phyloP scores from a whole-genome alignment of 2,329 filamentous ascomycete genomes.

The Alternaria hordeiaustralica region DNA sequence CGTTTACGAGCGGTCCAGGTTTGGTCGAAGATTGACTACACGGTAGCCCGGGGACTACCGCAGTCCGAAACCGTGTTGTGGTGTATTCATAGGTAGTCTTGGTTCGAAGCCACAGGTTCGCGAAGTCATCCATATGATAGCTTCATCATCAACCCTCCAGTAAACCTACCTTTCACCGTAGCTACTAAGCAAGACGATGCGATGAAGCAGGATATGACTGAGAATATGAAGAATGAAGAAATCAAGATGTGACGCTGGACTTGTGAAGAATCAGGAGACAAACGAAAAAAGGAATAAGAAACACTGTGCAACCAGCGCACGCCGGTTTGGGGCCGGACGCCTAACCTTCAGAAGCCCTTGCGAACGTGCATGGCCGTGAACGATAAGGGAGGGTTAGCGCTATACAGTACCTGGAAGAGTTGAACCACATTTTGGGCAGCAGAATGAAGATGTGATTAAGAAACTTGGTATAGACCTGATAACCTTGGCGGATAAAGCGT shows the following conservation, averaged over 20 bases:
- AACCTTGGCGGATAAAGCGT: not conserved
- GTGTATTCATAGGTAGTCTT: not conserved
- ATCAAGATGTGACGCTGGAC: slow-evolving; percentile 3
- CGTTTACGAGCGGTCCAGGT: slow-evolving; percentile 76
- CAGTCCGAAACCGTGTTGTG: slow-evolving; percentile 12
- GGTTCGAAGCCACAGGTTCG: not conserved
- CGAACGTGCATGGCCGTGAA: slow-evolving; percentile 14
- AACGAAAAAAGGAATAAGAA: slow-evolving; percentile 16
- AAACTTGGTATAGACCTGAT: not conserved
- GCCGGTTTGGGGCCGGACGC: slow-evolving; percentile 13
- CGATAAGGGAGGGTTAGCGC: not conserved
- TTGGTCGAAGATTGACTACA: slow-evolving; percentile 75
- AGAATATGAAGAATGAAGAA: slow-evolving; percentile 17
- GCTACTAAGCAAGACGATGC: slow-evolving; percentile 15
- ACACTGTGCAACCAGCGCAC: slow-evolving; percentile 15
- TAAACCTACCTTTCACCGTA: not conserved
- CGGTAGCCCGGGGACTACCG: slow-evolving; percentile 62
- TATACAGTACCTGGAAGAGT: not conserved
- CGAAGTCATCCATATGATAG: not conserved
- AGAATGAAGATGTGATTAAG: not conserved
- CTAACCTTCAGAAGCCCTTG: slow-evolving; percentile 12
- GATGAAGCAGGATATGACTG: slow-evolving; percentile 21
- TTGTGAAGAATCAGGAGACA: slow-evolving; percentile 15
- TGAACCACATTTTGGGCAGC: not conserved
- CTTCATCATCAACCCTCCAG: not conserved